A percentile compares a stretch with the other conserved stretches of the same genome.
These are phyloP conservation scores for Aspergillus funiculosus DNA, from an alignment of 495 filamentous ascomycete genomes.

Conservation along the genomic window DNA sequence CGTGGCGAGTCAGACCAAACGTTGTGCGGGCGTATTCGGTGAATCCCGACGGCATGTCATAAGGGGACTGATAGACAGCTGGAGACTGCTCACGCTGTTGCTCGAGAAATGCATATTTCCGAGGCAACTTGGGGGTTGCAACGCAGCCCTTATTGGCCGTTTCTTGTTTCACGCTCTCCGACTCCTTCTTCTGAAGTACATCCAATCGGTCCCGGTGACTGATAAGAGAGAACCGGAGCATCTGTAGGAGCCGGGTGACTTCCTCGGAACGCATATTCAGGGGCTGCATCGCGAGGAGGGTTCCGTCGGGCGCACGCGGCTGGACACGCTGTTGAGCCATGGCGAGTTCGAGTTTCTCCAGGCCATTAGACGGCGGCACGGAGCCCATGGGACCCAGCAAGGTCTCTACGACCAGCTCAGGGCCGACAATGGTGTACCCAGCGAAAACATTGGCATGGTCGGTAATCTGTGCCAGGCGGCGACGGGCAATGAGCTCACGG, in stretches of 20 bases:
- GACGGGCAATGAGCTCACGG: constrained; percentile 45
- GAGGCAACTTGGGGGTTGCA: constrained; percentile 33
- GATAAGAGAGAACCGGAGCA: constrained; percentile 45
- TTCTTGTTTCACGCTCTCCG: constrained; percentile 36
- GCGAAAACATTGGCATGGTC: constrained; percentile 48
- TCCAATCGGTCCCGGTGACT: constrained; percentile 44
- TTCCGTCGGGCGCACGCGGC: constrained; percentile 40
- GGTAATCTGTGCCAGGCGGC: constrained; percentile 46
- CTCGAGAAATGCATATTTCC: constrained; percentile 42
- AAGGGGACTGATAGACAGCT: constrained; percentile 45
- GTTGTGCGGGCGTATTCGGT: constrained; percentile 42
- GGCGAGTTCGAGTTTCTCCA: constrained; percentile 44
- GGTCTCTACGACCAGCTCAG: constrained; percentile 45
- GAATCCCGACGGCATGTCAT: constrained; percentile 44
- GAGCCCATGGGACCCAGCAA: constrained; percentile 45
- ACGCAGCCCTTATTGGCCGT: constrained; percentile 30
- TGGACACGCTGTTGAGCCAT: constrained; percentile 48
- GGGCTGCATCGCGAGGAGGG: constrained; percentile 38
- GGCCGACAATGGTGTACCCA: constrained; percentile 44
- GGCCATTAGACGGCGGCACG: constrained; percentile 38
- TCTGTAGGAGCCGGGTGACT: constrained; percentile 41
- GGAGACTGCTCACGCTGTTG: constrained; percentile 39
- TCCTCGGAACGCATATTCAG: constrained; percentile 47
- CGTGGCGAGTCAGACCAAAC: constrained; percentile 33
- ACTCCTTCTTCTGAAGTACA: constrained; percentile 42